Evolutionary conservation across 208 protist species (phyloP).

Genomic region (Wallacemonas sp.): DNA sequence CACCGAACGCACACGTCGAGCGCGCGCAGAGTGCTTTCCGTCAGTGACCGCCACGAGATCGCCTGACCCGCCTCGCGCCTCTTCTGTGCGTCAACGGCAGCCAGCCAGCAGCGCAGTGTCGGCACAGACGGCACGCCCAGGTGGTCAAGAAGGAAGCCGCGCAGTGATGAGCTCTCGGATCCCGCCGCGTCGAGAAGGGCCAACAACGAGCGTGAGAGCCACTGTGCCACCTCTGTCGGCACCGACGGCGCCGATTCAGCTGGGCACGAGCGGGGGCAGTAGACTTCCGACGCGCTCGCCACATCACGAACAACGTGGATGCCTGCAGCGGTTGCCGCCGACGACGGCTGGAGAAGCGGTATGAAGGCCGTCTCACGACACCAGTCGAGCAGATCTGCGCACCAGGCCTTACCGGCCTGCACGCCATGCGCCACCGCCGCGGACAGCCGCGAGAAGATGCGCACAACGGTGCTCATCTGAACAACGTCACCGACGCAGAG

Average conservation of each 20-base stretch:
- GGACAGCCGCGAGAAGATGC: neutral
- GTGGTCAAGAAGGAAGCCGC: conserved; percentile 10
- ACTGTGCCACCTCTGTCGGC: neutral
- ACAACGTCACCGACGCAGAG: neutral
- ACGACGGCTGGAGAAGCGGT: neutral
- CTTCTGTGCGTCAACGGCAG: conserved; percentile 11
- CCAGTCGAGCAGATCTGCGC: neutral
- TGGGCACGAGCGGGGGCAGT: conserved; percentile 22
- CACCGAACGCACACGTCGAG: conserved; percentile 31
- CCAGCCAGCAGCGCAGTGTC: conserved; percentile 40
- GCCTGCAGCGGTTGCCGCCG: neutral
- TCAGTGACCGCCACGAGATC: conserved; percentile 3
- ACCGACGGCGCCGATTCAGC: neutral
- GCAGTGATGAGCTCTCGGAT: conserved; percentile 21
- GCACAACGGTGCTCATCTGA: neutral
- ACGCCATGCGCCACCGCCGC: too few relatives aligned
- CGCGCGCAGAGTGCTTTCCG: conserved; percentile 16
- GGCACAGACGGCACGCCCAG: conserved; percentile 34
- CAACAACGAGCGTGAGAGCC: conserved; percentile 7
- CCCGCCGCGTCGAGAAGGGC: neutral
- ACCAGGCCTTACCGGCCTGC: neutral
- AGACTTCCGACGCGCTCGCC: conserved; percentile 40
- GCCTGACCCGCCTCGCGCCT: neutral
- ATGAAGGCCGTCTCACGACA: neutral
- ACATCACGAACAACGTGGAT: conserved; percentile 26